Evolutionary conservation across 139 green algal genomes (phyloP).

Genomic region (Nannochloris sp.): DNA sequence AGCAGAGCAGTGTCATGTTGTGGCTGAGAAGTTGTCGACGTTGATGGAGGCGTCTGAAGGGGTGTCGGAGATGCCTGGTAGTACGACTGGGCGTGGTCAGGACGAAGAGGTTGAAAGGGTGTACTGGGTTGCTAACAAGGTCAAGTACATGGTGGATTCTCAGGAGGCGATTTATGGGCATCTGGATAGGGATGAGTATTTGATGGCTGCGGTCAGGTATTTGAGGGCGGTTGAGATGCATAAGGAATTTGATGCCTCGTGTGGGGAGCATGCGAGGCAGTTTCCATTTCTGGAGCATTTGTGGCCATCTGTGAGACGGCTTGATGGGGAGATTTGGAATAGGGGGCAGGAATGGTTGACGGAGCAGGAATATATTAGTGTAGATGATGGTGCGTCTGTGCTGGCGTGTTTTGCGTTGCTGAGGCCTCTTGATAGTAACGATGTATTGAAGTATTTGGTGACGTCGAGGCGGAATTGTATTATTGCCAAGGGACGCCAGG

Average conservation of each 20-base stretch:
- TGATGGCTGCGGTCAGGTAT: constrained; percentile 71
- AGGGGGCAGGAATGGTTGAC: constrained; percentile 29
- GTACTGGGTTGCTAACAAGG: constrained; percentile 64
- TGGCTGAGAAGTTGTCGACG: constrained; percentile 43
- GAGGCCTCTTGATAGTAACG: constrained; percentile 20
- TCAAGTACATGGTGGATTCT: constrained; percentile 95
- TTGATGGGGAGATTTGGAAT: constrained; percentile 62
- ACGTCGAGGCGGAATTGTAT: constrained; percentile 23
- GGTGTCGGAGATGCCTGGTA: background rate
- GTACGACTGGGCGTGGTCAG: background rate
- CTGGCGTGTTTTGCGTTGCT: constrained; percentile 22
- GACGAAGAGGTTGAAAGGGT: constrained; percentile 29
- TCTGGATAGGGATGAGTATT: constrained; percentile 67
- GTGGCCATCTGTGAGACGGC: constrained; percentile 79
- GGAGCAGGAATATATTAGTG: constrained; percentile 2
- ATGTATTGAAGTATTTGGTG: constrained; percentile 45
- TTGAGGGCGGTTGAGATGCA: constrained; percentile 67
- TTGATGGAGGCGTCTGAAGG: constrained; percentile 37
- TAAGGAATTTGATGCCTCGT: constrained; percentile 5
- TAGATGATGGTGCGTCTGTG: background rate
- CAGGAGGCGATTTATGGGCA: constrained; percentile 93
- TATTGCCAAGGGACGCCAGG: constrained; percentile 21
- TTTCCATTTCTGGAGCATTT: constrained; percentile 88
- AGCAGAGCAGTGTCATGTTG: constrained; percentile 41
- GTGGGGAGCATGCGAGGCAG: constrained; percentile 8